Base-by-base conservation (phyloP, 2,329 filamentous ascomycete species). In the Dothideomycetes sp. region DNA sequence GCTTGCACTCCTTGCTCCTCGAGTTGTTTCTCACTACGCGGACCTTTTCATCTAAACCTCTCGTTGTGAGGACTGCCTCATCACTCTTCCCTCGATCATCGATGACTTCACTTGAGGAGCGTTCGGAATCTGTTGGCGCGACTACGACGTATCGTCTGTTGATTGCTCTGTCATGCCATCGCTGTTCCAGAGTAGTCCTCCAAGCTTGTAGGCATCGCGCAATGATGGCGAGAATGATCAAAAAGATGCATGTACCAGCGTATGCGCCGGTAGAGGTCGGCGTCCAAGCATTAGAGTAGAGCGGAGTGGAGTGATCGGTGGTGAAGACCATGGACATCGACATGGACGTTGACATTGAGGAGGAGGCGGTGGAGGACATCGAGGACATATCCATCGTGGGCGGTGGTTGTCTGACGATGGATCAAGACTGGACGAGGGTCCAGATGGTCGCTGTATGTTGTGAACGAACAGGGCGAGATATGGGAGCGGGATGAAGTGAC, bases 181-280 rank as follows among this genome's bases (percentile, higher is more conserved):
- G 58, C 64, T 72, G 60, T 66, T 77, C 63, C 64, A 75, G 61
- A 12, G 66, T 52, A 17, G 65, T 57, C 57, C 85, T 86, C 51
- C 75, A 67, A 3, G 87, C 87, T 37, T 89, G 65, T 12, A 94
- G 68, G 15, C 69, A 63, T 38, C 88, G 82, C 54, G 81, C 78
- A 41, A 81, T 53, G 45, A 79, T 68, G 44, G 79, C 79, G 37
- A 96, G 77, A 33, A 82, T 51, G 56, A 94, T 79, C 43, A 95
- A 73, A 64, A 95, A 95, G 59, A 95, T 84, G 67, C 89, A 94
- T 19, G 86, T 94, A 41, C 78, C 89, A 2, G 85, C 86, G 61
- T 95, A 96, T 44, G 72, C 65, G 50, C 81, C 85, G 4, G 71
- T 65, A 27, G 65, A 79, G 19, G 56, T 62, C 4, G 89, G 89